Evolutionary conservation across 2,329 filamentous ascomycete genomes (phyloP).

Genomic region (Sarocladium kiliense): DNA sequence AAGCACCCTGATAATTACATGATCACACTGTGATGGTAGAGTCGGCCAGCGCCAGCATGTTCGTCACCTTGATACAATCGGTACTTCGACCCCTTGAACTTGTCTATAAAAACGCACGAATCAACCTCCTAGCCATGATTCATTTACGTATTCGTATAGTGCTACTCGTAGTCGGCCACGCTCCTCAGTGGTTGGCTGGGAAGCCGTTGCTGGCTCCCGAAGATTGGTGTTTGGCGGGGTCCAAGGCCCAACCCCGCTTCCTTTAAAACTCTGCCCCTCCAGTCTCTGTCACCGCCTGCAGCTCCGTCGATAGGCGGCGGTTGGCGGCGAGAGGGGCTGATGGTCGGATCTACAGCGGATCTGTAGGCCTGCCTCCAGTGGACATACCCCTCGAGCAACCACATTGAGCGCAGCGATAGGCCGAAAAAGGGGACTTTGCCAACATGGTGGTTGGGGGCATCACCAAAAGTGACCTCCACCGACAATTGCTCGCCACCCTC

Average conservation of each 20-base stretch:
- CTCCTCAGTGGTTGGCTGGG: conserved; percentile 7
- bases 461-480: conserved; percentile 7
- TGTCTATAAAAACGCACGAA: not conserved
- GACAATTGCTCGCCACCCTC: not conserved
- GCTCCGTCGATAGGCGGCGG: not conserved
- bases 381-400: not conserved
- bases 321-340: not conserved
- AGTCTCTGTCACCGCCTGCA: not conserved
- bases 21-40: too few relatives aligned
- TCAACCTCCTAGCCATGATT: not conserved
- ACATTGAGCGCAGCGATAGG: conserved; percentile 1
- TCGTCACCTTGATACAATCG: too few relatives aligned
- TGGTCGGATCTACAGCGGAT: not conserved
- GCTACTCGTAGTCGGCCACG: not conserved
- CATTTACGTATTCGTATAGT: conserved; percentile 4
- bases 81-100: too few relatives aligned
- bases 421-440: not conserved
- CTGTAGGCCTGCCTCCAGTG: not conserved
- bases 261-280: conserved; percentile 2
- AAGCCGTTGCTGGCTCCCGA: conserved; percentile 5
- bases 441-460: not conserved
- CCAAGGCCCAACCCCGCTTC: conserved; percentile 6
- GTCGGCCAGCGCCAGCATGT: too few relatives aligned
- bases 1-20: too few relatives aligned
- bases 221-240: conserved; percentile 2